A percentile compares a stretch with the other conserved stretches of the same genome.
Evolutionary conservation across 1,284 basidiomycete species (phyloP).

Genomic region (Porphyrellus sp.): DNA sequence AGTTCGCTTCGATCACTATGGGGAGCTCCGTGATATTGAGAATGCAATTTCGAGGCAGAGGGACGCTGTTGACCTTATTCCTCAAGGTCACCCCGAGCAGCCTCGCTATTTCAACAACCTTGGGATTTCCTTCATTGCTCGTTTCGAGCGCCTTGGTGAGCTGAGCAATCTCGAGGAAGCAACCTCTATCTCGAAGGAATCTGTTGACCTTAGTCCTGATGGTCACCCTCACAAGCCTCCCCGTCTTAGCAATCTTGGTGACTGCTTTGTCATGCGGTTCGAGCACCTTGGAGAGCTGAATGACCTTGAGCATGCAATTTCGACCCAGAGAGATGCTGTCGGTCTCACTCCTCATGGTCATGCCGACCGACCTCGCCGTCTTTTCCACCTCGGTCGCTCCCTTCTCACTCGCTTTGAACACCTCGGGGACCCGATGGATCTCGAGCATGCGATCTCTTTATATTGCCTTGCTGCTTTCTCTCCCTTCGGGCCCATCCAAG

Average conservation of each 20-base stretch:
- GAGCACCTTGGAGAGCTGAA: neutral
- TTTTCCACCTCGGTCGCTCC: no score
- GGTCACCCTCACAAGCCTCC: neutral
- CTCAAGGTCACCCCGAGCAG: neutral
- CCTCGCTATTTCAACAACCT: neutral
- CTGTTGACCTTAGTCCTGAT: neutral
- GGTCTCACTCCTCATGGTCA: no score
- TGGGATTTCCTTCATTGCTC: neutral
- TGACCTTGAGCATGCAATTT: neutral
- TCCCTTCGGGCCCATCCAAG: no score
- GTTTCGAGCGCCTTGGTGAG: conserved; percentile 4
- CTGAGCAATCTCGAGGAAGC: neutral
- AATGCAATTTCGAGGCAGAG: neutral
- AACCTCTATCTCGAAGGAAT: neutral
- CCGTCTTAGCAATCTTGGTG: neutral
- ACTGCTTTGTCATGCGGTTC: no score
- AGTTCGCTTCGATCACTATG: neutral
- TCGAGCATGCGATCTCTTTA: no score
- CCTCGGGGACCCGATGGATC: no score
- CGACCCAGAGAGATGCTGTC: no score
- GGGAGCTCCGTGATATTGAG: neutral
- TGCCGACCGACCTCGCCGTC: no score
- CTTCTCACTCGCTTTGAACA: no score
- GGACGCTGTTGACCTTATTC: neutral
- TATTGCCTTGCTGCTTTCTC: no score